Conservation (phyloP, 345 rosid species). For the Barbarea vulgaris region DNA sequence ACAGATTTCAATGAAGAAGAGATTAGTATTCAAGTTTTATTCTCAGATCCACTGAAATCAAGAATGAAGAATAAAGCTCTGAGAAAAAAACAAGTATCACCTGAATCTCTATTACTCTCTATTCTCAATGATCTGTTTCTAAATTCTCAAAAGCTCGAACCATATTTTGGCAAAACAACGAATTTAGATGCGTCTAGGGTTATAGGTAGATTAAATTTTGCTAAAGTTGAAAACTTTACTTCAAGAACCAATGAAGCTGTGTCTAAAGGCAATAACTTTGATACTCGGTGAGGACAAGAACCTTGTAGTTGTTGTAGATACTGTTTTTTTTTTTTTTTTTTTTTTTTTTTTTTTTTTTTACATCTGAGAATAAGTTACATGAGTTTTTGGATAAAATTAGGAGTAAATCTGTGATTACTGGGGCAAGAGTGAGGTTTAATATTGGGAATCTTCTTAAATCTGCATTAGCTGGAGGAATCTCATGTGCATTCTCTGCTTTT, state of each 20-base stretch:
- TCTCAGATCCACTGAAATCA: conserved; percentile 36
- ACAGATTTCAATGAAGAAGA: neutral
- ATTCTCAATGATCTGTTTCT: conserved; percentile 51
- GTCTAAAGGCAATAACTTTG: neutral
- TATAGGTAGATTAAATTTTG: conserved; percentile 69
- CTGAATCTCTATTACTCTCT: conserved; percentile 54
- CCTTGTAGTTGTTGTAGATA: neutral
- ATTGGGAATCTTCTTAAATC: conserved; percentile 81
- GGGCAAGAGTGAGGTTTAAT: conserved; percentile 66
- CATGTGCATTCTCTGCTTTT: conserved; percentile 85
- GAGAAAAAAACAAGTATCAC: conserved; percentile 42
- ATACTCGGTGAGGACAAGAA: conserved; percentile 9
- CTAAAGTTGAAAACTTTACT: conserved; percentile 67
- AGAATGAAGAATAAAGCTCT: conserved; percentile 37
- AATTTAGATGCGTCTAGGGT: conserved; percentile 60
- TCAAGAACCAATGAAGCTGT: conserved; percentile 32
- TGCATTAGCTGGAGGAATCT: conserved; percentile 94
- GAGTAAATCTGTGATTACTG: conserved; percentile 64
- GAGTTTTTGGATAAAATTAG: neutral
- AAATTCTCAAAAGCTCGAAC: conserved; percentile 57
- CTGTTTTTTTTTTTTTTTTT: too few species aligned
- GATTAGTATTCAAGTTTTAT: conserved; percentile 6
- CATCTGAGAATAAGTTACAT: neutral
- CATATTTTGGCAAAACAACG: conserved; percentile 43
- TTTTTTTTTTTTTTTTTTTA: too few species aligned